phyloP scores from a whole-genome alignment of 2,329 filamentous ascomycete genomes.

The Helicocarpus griseus region DNA sequence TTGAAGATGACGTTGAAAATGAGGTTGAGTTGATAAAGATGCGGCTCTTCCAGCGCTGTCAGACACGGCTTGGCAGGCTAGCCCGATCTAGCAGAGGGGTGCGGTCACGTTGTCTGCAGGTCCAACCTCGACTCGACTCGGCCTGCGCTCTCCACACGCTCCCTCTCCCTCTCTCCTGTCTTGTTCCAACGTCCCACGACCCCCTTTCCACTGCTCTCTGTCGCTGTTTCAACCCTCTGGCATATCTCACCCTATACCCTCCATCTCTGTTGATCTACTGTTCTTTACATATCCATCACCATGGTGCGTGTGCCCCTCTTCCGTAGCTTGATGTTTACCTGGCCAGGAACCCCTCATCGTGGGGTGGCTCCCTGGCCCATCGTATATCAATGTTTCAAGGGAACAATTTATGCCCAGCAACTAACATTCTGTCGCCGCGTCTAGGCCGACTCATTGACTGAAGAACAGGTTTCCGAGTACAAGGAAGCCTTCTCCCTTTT shows the following conservation, averaged over 20 bases:
- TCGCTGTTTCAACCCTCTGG: not conserved
- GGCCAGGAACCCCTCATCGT: not conserved
- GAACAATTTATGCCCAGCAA: not conserved
- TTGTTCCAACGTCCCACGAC: not conserved
- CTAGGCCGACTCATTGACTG: slow-evolving; percentile 94
- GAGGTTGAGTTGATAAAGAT: not conserved
- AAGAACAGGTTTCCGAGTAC: slow-evolving; percentile 99
- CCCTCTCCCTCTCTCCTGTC: not conserved
- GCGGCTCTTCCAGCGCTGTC: not conserved
- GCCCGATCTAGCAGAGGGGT: not conserved
- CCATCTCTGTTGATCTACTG: not conserved
- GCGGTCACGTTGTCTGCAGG: slow-evolving; percentile 3
- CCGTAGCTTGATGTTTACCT: not conserved
- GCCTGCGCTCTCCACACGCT: not conserved
- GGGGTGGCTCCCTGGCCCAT: not conserved
- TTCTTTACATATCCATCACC: not conserved
- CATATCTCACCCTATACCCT: not conserved
- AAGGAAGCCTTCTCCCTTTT: slow-evolving; percentile 99
- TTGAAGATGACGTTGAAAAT: not conserved
- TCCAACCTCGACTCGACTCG: not conserved
- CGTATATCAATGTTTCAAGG: not conserved
- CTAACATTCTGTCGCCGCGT: slow-evolving; percentile 4
- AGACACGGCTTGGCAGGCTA: not conserved
- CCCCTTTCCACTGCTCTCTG: not conserved
- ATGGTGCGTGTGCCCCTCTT: not conserved